Evolutionary conservation across 371 early-diverging fungal genomes (phyloP), one percentile per base, ranked within the genome.

Genomic region (Mucor sp.): DNA sequence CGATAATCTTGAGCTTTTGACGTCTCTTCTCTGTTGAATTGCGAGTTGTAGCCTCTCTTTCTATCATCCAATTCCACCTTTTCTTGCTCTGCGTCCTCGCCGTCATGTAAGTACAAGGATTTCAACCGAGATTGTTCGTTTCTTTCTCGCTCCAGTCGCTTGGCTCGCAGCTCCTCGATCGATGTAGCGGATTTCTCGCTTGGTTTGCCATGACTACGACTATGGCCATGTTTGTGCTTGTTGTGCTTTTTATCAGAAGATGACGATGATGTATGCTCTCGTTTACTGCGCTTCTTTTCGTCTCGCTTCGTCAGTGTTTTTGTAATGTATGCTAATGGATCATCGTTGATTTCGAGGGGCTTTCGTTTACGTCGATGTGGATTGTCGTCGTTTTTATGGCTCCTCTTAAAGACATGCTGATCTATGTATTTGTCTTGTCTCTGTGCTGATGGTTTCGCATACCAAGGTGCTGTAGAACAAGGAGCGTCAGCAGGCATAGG

Each of bases 131-230:
- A 55, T 37, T 74, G 68, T 30, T 84, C 84, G 4, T 64, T 47
- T 48, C 58, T 70, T 67, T 84, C 84, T 39, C 84, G 67, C 32
- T 68, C 78, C 30, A 75, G 30, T 53, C 84, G 62, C 59, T 80
- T 75, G n/a, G 67, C 77, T 35, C 84, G 66, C 7, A 84, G 69
- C 1, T 62, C 74, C 63, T 79, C 80, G 6, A 84, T 81, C 2
- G 73, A 69, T 14, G 74, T 43, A 6, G 72, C 58, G 35, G 32
- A 25, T 11, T 35, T 64, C 21, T 59, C 19, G 2, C 44, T 32
- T 21, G 53, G 39, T 37, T 32, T n/a, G 9, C 32, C 21, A 47
- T 28, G 37, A 66, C 15, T 27, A 33, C 21, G 37, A 66, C 17
- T 39, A 23, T 21, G 35, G 23, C 25, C 43, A 32, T 58, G 58